These are phyloP conservation scores for Aristolochia contorta DNA, from an alignment of 164 flowering plant species.

Conservation along the genomic window DNA sequence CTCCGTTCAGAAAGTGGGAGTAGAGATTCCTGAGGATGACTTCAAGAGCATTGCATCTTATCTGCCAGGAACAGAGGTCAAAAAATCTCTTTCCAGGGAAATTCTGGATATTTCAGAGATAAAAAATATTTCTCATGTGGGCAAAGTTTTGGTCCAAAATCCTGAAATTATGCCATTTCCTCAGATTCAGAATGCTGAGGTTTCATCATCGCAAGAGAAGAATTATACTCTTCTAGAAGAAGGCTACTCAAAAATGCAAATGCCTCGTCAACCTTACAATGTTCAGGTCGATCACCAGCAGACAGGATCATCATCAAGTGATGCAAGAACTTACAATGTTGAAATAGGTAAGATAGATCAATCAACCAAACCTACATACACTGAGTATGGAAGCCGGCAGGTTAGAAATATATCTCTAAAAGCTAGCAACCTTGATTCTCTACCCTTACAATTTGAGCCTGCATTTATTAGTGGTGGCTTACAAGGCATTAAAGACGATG, in stretches of 20 bases:
- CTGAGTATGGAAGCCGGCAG: constrained; percentile 14
- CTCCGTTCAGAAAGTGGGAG: constrained; percentile 20
- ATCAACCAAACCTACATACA: constrained; percentile 17
- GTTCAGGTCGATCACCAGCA: constrained; percentile 20
- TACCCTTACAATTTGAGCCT: constrained; percentile 20
- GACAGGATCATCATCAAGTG: constrained; percentile 20
- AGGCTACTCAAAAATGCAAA: constrained; percentile 20
- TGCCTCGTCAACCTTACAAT: constrained; percentile 19
- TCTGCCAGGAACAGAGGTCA: constrained; percentile 20
- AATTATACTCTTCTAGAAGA: constrained; percentile 18
- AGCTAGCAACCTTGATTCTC: constrained; percentile 11
- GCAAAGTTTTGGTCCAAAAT: constrained; percentile 19
- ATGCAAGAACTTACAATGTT: constrained; percentile 15
- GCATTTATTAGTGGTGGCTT: constrained; percentile 9
- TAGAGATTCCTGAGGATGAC: constrained; percentile 24
- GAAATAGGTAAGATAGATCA: constrained; percentile 16
- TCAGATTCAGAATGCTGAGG: constrained; percentile 31
- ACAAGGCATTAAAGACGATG: constrained; percentile 16
- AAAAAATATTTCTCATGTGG: constrained; percentile 16
- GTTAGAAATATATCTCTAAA: constrained; percentile 9
- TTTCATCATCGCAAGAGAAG: constrained; percentile 24
- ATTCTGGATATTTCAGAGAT: constrained; percentile 18
- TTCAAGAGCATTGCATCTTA: constrained; percentile 17
- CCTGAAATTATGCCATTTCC: constrained; percentile 21
- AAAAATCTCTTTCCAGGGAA: constrained; percentile 18